A percentile compares a stretch with the other conserved stretches of the same genome.
Evolutionary conservation across 129 eudicot species (phyloP).

Genomic region (Glebionis coronaria): DNA sequence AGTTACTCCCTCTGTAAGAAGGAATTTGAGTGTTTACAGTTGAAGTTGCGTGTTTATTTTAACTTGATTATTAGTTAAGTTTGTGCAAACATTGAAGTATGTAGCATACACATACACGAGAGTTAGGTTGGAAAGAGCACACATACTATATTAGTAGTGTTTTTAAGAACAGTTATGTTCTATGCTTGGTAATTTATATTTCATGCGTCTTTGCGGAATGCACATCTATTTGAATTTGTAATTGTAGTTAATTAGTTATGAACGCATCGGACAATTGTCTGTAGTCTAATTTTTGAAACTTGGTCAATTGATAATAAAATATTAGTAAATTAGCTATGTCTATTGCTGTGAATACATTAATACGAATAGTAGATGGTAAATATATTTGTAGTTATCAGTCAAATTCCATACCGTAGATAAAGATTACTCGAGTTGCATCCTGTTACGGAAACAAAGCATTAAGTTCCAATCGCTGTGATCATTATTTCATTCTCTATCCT

Average conservation of each 20-base stretch:
- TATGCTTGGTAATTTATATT: too few species aligned
- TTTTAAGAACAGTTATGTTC: too few species aligned
- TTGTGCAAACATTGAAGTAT: too few species aligned
- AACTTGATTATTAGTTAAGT: background rate
- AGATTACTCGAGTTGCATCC: constrained; percentile 4
- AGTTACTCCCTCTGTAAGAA: constrained; percentile 7
- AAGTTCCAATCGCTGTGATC: background rate
- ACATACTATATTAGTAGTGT: too few species aligned
- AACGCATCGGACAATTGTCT: constrained; percentile 8
- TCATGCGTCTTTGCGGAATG: too few species aligned
- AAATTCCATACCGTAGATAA: background rate
- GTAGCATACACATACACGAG: too few species aligned
- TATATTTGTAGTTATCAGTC: constrained; percentile 13
- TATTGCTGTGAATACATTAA: background rate
- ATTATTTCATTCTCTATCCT: background rate
- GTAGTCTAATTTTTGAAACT: background rate
- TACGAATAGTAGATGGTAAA: background rate
- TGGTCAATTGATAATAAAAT: background rate
- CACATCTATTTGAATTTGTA: background rate
- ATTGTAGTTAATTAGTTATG: background rate
- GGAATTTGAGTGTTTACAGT: background rate
- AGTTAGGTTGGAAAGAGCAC: too few species aligned
- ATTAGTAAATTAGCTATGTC: background rate
- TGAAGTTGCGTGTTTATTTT: background rate
- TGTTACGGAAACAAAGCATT: background rate